A percentile compares a stretch with the other conserved stretches of the same genome.
Conservation (phyloP, 805 yeast genomes). For the Pichia cephalocereana region DNA sequence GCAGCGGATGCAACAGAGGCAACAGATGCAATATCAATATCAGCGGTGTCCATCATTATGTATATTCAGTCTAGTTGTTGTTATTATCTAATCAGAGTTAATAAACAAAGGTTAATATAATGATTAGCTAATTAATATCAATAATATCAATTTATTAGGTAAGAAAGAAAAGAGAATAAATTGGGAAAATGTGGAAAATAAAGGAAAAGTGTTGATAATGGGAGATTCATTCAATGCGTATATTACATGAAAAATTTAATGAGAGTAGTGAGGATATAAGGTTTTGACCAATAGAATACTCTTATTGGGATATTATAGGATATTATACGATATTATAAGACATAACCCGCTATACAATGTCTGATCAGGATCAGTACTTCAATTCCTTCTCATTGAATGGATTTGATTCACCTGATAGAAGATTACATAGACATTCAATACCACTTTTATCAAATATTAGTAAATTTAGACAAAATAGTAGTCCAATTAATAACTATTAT, state of each 20-base stretch:
- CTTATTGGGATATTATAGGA: too few species aligned
- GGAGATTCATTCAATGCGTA: too few species aligned
- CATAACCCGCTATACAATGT: too few species aligned
- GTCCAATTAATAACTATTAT: not conserved
- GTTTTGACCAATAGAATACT: too few species aligned
- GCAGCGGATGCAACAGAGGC: slow-evolving; percentile 30
- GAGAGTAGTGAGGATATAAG: too few species aligned
- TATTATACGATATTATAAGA: too few species aligned
- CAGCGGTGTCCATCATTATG: not conserved
- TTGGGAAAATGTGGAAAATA: not conserved
- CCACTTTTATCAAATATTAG: not conserved
- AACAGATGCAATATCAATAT: not conserved
- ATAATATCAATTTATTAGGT: too few species aligned
- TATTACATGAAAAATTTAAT: not conserved
- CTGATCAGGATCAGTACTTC: too few species aligned
- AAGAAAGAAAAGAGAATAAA: not conserved
- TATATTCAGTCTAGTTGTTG: too few species aligned
- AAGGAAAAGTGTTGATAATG: not conserved
- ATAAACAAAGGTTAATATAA: not conserved
- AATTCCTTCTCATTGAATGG: too few species aligned
- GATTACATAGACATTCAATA: not conserved
- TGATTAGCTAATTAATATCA: not conserved
- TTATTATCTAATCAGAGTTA: too few species aligned
- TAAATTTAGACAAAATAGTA: not conserved
- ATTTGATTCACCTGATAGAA: too few species aligned